phyloP scores from a whole-genome alignment of 2,329 filamentous ascomycete genomes.

The Malbranchea zuffiana region DNA sequence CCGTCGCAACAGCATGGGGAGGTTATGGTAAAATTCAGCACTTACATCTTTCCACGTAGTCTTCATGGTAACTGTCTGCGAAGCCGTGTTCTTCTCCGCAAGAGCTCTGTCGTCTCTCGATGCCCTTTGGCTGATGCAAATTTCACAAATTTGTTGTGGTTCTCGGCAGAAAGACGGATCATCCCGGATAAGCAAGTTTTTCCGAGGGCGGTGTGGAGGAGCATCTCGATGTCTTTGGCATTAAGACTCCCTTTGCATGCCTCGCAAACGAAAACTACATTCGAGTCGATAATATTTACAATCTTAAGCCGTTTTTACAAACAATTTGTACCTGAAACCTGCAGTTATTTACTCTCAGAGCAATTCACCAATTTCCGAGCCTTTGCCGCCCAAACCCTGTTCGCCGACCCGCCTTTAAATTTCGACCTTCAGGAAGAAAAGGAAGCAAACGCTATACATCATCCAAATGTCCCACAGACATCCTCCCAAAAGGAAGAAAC shows the following conservation, averaged over 20 bases:
- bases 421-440: too few species aligned
- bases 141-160: slow-evolving; percentile 13
- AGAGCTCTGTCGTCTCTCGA: not conserved
- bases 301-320: too few species aligned
- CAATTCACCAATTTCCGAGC: too few species aligned
- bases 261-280: too few species aligned
- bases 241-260: too few species aligned
- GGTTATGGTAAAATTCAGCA: slow-evolving; percentile 4
- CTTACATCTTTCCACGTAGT: slow-evolving; percentile 49
- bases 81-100: not conserved
- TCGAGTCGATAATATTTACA: too few species aligned
- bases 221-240: too few species aligned
- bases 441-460: slow-evolving; percentile 6
- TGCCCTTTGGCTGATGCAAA: slow-evolving; percentile 1
- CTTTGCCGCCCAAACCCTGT: too few species aligned
- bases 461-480: not conserved
- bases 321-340: too few species aligned
- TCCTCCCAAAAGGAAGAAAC: not conserved
- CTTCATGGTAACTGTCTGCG: slow-evolving; percentile 42
- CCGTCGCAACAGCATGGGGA: not conserved
- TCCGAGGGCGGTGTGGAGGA: too few species aligned
- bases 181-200: slow-evolving; percentile 16
- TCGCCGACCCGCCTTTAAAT: too few species aligned
- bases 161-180: not conserved
- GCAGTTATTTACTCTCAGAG: too few species aligned